These are phyloP conservation scores for Glomus cerebriforme DNA, from an alignment of 192 early-diverging fungal species.

Conservation along the genomic window DNA sequence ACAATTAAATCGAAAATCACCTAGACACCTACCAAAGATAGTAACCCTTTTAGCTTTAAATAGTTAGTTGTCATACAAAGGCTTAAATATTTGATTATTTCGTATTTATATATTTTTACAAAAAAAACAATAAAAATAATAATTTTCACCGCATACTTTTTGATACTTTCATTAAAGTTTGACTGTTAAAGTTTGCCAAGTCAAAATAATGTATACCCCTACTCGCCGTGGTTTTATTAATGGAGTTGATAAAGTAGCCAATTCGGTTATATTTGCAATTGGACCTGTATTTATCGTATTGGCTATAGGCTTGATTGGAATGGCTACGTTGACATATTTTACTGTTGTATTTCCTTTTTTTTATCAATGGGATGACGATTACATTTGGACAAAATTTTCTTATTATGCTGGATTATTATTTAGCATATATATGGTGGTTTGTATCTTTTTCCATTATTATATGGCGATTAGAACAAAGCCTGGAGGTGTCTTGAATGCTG, in stretches of 20 bases:
- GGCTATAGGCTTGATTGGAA: conserved; percentile 49
- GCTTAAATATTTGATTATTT: too few species aligned
- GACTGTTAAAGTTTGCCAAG: not conserved
- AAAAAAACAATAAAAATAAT: too few species aligned
- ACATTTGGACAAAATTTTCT: conserved; percentile 38
- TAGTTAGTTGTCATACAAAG: too few species aligned
- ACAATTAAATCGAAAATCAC: too few species aligned
- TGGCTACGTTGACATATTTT: conserved; percentile 48
- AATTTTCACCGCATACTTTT: too few species aligned
- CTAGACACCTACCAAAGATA: too few species aligned
- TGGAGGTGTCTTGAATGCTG: conserved; percentile 46
- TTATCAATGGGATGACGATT: conserved; percentile 47
- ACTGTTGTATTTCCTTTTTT: conserved; percentile 51
- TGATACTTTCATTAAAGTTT: not conserved
- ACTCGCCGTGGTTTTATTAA: not conserved
- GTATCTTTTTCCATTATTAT: conserved; percentile 58
- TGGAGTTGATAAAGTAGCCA: conserved; percentile 21
- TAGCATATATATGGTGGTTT: conserved; percentile 54
- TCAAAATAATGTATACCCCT: not conserved
- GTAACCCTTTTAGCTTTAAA: too few species aligned
- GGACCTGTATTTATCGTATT: conserved; percentile 55
- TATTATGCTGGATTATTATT: conserved; percentile 39
- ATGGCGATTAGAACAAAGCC: conserved; percentile 57
- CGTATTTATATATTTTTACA: too few species aligned
- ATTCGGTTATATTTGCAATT: conserved; percentile 44